phyloP scores from a whole-genome alignment of 2,329 filamentous ascomycete genomes.

The Aureobasidium zeae region DNA sequence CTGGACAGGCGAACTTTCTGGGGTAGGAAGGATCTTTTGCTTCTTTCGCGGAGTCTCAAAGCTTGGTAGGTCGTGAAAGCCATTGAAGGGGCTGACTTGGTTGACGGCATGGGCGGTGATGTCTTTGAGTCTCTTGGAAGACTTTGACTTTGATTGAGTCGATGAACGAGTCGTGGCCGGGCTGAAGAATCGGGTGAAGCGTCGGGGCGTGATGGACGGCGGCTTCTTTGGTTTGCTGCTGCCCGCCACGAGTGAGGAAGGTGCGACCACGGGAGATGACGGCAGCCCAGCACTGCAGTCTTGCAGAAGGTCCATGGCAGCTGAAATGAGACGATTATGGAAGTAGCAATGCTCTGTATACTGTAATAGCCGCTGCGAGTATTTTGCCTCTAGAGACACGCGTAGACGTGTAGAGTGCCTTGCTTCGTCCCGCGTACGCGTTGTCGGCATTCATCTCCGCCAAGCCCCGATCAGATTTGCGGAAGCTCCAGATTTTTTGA shows the following conservation, averaged over 20 bases:
- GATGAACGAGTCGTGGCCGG: constrained; percentile 26
- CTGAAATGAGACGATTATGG: too few relatives aligned
- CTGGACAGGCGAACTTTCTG: constrained; percentile 34
- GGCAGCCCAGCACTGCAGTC: constrained; percentile 27
- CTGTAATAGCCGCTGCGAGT: too few relatives aligned
- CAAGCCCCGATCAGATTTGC: constrained; percentile 2
- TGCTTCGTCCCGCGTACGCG: too few relatives aligned
- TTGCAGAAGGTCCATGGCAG: too few relatives aligned
- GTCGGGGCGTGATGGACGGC: constrained; percentile 43
- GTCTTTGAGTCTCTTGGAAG: constrained; percentile 40
- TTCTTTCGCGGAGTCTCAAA: constrained; percentile 27
- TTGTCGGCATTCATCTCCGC: neutral
- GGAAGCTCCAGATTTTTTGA: constrained; percentile 1
- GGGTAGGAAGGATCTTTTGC: constrained; percentile 37
- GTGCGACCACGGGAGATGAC: constrained; percentile 30
- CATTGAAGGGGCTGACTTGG: constrained; percentile 20
- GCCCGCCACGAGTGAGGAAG: constrained; percentile 19
- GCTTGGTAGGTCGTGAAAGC: constrained; percentile 22
- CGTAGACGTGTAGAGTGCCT: too few relatives aligned
- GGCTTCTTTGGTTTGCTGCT: constrained; percentile 36
- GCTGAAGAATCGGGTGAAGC: constrained; percentile 44
- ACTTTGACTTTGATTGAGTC: constrained; percentile 27
- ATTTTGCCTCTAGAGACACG: too few relatives aligned
- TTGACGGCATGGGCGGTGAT: constrained; percentile 41
- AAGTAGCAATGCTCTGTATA: too few relatives aligned